A percentile compares a stretch with the other conserved stretches of the same genome.
Evolutionary conservation across 768 basidiomycete species (phyloP).

Genomic region (Butyriboletus loyo): DNA sequence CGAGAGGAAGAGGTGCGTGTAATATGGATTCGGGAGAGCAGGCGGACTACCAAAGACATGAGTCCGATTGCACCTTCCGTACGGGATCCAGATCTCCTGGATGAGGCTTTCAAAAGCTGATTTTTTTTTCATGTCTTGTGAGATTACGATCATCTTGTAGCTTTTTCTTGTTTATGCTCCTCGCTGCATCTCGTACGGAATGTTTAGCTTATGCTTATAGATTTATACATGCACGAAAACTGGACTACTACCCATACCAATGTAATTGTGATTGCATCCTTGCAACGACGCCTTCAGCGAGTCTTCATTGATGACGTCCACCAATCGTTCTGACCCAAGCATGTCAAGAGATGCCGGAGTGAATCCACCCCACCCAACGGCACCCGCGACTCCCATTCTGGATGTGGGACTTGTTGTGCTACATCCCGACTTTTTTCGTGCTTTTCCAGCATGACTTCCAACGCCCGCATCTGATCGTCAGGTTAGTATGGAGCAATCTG

Average conservation of each 20-base stretch:
- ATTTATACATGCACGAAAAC: conserved; percentile 18
- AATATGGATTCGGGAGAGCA: conserved; percentile 42
- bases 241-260: conserved; percentile 6
- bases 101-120: conserved; percentile 35
- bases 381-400: conserved; percentile 30
- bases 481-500: not conserved
- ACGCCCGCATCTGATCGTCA: conserved; percentile 47
- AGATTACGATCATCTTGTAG: conserved; percentile 5
- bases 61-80: conserved; percentile 17
- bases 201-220: conserved; percentile 22
- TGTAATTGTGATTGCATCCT: conserved; percentile 10
- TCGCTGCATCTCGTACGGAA: conserved; percentile 4
- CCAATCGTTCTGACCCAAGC: conserved; percentile 56
- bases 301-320: conserved; percentile 36
- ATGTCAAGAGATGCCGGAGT: conserved; percentile 51
- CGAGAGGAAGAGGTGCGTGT: conserved; percentile 43
- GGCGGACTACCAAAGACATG: conserved; percentile 37
- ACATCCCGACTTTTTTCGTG: conserved; percentile 21
- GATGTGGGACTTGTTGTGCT: conserved; percentile 23
- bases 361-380: conserved; percentile 52
- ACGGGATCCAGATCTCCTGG: conserved; percentile 21
- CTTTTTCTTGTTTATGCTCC: conserved; percentile 10
- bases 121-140: not conserved
- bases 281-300: not conserved
- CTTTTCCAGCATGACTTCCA: conserved; percentile 59